Percentiles rank a stretch among this genome's conserved stretches.
These are phyloP conservation scores for Cymbidium sinense DNA, from an alignment of 106 monocot species.

Conservation along the genomic window DNA sequence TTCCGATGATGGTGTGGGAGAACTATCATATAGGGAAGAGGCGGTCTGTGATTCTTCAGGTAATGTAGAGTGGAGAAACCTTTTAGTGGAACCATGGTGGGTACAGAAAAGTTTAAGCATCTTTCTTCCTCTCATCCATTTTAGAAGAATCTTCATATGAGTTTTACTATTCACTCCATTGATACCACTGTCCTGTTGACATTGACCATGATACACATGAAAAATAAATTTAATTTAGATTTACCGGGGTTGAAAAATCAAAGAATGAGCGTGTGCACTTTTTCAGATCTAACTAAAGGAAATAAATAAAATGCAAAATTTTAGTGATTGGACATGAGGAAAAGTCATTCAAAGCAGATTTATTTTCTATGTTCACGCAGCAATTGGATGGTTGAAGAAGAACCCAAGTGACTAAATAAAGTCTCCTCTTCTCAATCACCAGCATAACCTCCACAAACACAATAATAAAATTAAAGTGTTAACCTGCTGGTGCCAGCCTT, in stretches of 20 bases:
- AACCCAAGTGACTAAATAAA: background rate
- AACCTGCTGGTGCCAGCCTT: no score
- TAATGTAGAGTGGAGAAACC: constrained; percentile 53
- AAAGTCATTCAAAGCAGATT: background rate
- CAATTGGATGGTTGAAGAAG: background rate
- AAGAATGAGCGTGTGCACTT: no score
- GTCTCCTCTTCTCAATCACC: background rate
- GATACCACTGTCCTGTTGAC: constrained; percentile 62
- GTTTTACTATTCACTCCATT: constrained; percentile 88
- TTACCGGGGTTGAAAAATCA: background rate
- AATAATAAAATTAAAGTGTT: no score
- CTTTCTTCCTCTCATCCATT: constrained; percentile 91
- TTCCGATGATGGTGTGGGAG: background rate
- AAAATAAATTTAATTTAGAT: background rate
- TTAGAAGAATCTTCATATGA: constrained; percentile 86
- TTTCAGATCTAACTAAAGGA: no score
- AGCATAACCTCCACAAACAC: no score
- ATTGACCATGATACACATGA: background rate
- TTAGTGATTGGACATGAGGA: background rate
- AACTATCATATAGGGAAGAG: background rate
- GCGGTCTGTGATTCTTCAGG: constrained; percentile 32
- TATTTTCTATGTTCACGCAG: background rate
- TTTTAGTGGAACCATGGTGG: constrained; percentile 54
- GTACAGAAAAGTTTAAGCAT: constrained; percentile 80
- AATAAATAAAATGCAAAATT: no score